A percentile compares a stretch with the other conserved stretches of the same genome.
Conservation (phyloP, 306 rosid genomes). For the Sicyos baderoa region DNA sequence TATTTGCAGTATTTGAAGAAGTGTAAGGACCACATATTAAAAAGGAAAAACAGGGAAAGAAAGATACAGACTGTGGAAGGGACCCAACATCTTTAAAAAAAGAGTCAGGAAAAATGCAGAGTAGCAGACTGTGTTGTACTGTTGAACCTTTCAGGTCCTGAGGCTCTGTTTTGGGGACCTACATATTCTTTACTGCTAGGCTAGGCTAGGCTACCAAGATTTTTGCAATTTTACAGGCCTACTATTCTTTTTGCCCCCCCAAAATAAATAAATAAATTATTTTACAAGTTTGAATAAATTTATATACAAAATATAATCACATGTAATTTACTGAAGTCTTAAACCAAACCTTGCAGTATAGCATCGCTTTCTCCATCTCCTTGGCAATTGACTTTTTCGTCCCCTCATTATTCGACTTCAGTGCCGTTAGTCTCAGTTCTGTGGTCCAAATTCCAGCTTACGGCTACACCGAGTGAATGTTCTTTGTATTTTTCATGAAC, state of each 20-base stretch:
- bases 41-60: background rate
- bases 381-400: background rate
- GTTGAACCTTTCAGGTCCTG: conserved; percentile 13
- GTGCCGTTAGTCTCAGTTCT: background rate
- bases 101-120: conserved; percentile 16
- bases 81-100: conserved; percentile 7
- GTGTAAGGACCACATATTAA: conserved; percentile 13
- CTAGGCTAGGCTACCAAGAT: background rate
- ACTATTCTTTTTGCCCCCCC: conserved; percentile 10
- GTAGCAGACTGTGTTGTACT: conserved; percentile 7
- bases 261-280: background rate
- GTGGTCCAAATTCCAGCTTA: conserved; percentile 7
- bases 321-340: background rate
- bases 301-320: conserved; percentile 16
- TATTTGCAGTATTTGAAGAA: background rate
- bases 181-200: conserved; percentile 3
- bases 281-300: background rate
- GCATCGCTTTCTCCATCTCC: background rate
- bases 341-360: conserved; percentile 6
- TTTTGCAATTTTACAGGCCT: conserved; percentile 17
- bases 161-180: conserved; percentile 8
- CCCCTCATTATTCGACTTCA: conserved; percentile 7
- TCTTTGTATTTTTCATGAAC: conserved; percentile 12
- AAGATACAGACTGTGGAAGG: conserved; percentile 7
- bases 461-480: background rate